These are phyloP conservation scores for Candida coquimbonensis DNA, from an alignment of 805 yeast genomes.

Conservation along the genomic window DNA sequence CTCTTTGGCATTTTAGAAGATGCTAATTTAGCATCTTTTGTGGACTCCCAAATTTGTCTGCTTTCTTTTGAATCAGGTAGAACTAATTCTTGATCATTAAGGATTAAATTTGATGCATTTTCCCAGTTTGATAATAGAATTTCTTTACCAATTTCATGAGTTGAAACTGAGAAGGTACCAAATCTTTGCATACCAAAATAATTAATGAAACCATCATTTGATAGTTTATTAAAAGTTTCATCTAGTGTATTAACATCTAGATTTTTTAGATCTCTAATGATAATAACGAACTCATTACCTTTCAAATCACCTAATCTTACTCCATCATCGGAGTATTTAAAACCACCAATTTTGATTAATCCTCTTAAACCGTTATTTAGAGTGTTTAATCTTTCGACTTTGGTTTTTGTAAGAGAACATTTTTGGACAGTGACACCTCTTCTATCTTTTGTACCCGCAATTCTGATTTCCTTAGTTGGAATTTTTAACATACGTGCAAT, in stretches of 20 bases:
- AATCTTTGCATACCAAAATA: conserved; percentile 98
- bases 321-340: conserved; percentile 53
- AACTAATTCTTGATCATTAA: conserved; percentile 81
- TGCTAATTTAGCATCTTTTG: conserved; percentile 58
- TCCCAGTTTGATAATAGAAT: conserved; percentile 72
- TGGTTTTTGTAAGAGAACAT: conserved; percentile 59
- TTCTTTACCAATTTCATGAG: conserved; percentile 76
- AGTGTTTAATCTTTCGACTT: conserved; percentile 67
- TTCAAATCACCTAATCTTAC: conserved; percentile 73
- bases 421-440: conserved; percentile 93
- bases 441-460: conserved; percentile 95
- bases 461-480: conserved; percentile 64
- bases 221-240: conserved; percentile 48
- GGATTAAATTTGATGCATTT: conserved; percentile 66
- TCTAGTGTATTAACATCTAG: conserved; percentile 17
- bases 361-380: conserved; percentile 62
- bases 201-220: conserved; percentile 74
- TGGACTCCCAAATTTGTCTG: conserved; percentile 72
- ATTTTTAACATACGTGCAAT: conserved; percentile 67
- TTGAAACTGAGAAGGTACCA: conserved; percentile 91
- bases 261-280: conserved; percentile 55
- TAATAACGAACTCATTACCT: conserved; percentile 86
- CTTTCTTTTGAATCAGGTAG: conserved; percentile 80
- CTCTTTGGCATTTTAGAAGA: conserved; percentile 76
- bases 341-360: conserved; percentile 78